phyloP scores from a whole-genome alignment of 2,329 filamentous ascomycete species.

The Fusarium chaquense region DNA sequence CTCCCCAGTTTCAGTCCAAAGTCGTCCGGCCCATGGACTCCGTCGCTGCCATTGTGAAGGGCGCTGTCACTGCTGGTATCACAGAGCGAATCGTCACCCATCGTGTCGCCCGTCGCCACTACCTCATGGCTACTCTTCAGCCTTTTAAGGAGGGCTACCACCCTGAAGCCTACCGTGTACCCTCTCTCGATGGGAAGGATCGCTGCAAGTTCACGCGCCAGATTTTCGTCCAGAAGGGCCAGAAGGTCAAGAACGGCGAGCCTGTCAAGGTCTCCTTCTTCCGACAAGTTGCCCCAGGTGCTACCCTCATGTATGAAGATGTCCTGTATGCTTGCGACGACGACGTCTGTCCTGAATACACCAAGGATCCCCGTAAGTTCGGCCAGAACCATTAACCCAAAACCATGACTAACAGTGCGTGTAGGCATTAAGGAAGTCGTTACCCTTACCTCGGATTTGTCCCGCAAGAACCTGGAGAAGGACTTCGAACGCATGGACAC shows the following conservation, averaged over 20 bases:
- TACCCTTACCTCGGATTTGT: conserved; percentile 95
- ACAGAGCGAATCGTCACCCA: conserved; percentile 97
- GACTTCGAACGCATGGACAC: conserved; percentile 99
- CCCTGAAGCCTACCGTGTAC: conserved; percentile 96
- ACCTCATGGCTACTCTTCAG: conserved; percentile 98
- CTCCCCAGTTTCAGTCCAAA: conserved; percentile 97
- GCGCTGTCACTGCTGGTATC: conserved; percentile 96
- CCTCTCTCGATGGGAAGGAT: conserved; percentile 95
- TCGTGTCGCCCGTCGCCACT: conserved; percentile 95
- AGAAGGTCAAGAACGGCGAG: conserved; percentile 98
- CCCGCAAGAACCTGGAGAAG: conserved; percentile 97
- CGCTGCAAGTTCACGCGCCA: conserved; percentile 98
- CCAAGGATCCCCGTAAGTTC: conserved; percentile 96
- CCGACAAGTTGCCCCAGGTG: conserved; percentile 95
- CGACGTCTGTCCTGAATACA: conserved; percentile 97
- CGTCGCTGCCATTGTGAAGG: conserved; percentile 97
- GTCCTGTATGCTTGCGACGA: conserved; percentile 98
- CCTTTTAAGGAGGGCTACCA: conserved; percentile 99
- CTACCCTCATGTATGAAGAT: conserved; percentile 99
- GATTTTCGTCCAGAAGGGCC: conserved; percentile 98
- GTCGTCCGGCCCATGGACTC: conserved; percentile 99
- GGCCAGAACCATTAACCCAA: too few species aligned
- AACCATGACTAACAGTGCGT: conserved; percentile 46
- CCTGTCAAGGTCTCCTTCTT: conserved; percentile 99
- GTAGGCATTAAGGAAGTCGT: conserved; percentile 98